phyloP scores from a whole-genome alignment of 2,329 filamentous ascomycete genomes.

The Diaporthe australafricana region DNA sequence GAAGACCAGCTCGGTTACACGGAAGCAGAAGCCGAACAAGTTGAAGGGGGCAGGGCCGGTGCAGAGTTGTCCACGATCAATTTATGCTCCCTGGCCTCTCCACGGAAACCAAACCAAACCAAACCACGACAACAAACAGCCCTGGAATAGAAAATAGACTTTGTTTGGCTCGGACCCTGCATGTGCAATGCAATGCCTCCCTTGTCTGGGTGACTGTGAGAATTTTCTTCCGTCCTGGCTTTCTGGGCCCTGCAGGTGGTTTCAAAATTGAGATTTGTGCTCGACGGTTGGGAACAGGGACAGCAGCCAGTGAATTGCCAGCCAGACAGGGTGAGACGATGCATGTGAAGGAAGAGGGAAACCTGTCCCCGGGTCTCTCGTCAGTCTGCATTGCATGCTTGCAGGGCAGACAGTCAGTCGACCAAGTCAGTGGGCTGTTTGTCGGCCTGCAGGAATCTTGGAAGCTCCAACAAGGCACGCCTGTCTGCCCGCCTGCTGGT shows the following conservation, averaged over 20 bases:
- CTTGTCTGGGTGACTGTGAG: not conserved
- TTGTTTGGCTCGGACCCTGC: slow-evolving; percentile 13
- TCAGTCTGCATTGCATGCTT: not conserved
- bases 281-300: not conserved
- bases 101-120: not conserved
- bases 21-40: slow-evolving; percentile 16
- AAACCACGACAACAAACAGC: not conserved
- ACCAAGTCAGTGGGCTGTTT: not conserved
- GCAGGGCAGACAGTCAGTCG: not conserved
- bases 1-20: slow-evolving; percentile 18
- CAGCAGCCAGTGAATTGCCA: not conserved
- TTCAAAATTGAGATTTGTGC: not conserved
- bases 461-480: slow-evolving; percentile 2
- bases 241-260: not conserved
- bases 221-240: not conserved
- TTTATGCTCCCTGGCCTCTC: slow-evolving; percentile 1
- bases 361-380: not conserved
- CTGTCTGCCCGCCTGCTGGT: too few species aligned
- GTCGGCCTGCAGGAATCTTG: slow-evolving; percentile 1
- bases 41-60: not conserved
- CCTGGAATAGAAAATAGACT: slow-evolving; percentile 5
- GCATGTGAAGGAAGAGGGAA: not conserved
- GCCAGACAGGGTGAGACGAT: too few species aligned
- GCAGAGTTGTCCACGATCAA: slow-evolving; percentile 13
- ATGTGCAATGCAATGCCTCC: not conserved